Evolutionary conservation across 371 early-diverging fungal species (phyloP).

Genomic region (Mucor sp.): DNA sequence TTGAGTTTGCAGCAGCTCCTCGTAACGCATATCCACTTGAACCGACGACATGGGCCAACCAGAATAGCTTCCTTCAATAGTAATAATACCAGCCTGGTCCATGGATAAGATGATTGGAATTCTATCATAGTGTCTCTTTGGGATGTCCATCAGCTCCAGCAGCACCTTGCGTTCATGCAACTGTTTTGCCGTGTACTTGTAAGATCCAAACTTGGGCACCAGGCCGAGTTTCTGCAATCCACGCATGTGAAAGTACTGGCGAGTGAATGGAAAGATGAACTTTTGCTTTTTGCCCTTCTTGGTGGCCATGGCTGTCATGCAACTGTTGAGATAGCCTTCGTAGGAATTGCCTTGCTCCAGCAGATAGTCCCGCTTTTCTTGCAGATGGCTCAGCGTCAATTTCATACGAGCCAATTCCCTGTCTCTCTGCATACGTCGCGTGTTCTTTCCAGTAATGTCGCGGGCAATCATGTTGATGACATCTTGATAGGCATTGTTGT

Average conservation of each 20-base stretch:
- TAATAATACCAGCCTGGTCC: conserved; percentile 89
- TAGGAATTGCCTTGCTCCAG: conserved; percentile 86
- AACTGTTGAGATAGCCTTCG: conserved; percentile 86
- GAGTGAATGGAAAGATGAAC: conserved; percentile 82
- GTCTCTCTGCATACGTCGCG: conserved; percentile 77
- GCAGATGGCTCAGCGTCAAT: conserved; percentile 79
- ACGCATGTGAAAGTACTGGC: conserved; percentile 92
- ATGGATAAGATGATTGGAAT: conserved; percentile 91
- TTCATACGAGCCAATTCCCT: conserved; percentile 74
- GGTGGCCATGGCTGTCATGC: conserved; percentile 83
- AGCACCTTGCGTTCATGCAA: conserved; percentile 93
- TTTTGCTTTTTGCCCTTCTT: conserved; percentile 80
- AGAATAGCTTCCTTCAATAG: conserved; percentile 79
- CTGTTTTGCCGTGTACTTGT: conserved; percentile 94
- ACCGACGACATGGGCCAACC: conserved; percentile 79
- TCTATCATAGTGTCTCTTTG: conserved; percentile 84
- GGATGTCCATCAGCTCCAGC: conserved; percentile 77
- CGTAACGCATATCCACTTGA: conserved; percentile 83
- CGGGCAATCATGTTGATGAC: conserved; percentile 90
- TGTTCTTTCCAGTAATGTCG: conserved; percentile 93
- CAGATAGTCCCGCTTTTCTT: conserved; percentile 81
- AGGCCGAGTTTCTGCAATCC: conserved; percentile 83
- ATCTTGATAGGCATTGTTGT: conserved; percentile 70
- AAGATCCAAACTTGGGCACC: conserved; percentile 96
- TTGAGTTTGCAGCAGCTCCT: conserved; percentile 92